Base-by-base conservation (phyloP, 2,329 filamentous ascomycete species). In the Incumbomyces delicatus region DNA sequence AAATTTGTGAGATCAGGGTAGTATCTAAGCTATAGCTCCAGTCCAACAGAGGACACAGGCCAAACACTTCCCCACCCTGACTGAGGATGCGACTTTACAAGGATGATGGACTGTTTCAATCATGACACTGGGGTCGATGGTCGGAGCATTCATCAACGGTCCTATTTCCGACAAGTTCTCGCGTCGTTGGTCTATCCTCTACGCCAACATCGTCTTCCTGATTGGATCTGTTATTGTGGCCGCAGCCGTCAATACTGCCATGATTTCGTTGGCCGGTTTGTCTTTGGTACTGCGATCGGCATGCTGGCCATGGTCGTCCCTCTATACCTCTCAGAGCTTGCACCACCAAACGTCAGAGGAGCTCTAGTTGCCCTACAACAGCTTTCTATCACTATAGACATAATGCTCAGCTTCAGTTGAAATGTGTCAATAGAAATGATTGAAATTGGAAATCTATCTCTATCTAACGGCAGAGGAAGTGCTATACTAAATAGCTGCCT, bases 291-390 rank as follows among this genome's bases (percentile, higher is more conserved):
- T 43, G 66, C 63, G 31, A 64, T 69, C 8, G 67, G 67, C 45
- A 63, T 59, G 37, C 55, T 68, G 48, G 63, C 61, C 46, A 66
- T 66, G 57, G 41, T 52, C 20, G 46, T 54, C 12, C 50, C 52
- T 3, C 45, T 54, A 14, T 54, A 53, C 30, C 36, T 44, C 11
- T 40, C 48, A 11, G 52, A 54, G 39, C 31, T 43, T 32, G 63
- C 66, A 6, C 65, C 67, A 4, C 64, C 64, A 0, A 64, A 69
- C 41, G 61, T 69, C 37, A 62, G 67, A 47, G 67, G 67, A n/a
- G 61, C 63, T 0, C 60, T 70, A 6, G 64, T 70, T 14, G 60
- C 62, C 5, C 56, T 66, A 3, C 65, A 70, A 48, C 66, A 69
- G 47, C 58, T 69, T n/a, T 60, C 64, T 5, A 69, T 69, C 35